Evolutionary conservation across 2,329 filamentous ascomycete genomes (phyloP).

Genomic region (Aureobasidium sp.): DNA sequence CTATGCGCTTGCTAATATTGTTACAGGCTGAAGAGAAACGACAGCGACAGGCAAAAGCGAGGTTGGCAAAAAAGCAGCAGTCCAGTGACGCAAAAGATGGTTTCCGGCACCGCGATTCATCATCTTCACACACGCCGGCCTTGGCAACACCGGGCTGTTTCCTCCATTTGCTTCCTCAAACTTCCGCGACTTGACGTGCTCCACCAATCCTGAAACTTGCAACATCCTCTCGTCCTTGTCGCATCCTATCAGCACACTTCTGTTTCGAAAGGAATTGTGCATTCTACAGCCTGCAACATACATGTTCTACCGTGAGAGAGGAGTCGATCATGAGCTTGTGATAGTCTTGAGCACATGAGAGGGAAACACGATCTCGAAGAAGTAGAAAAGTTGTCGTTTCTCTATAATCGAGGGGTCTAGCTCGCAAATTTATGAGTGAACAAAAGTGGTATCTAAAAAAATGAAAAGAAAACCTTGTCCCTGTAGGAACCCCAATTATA

Average conservation of each 20-base stretch:
- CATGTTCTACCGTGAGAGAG: no score
- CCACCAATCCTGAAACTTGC: neutral
- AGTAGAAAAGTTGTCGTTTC: neutral
- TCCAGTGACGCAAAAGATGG: neutral
- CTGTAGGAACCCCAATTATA: neutral
- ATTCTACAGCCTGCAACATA: no score
- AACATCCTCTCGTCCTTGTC: neutral
- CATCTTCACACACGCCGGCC: neutral
- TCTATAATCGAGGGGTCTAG: neutral
- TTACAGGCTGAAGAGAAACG: conserved; percentile 1
- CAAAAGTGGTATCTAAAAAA: neutral
- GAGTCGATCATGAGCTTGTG: no score
- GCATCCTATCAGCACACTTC: neutral
- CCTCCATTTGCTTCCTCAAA: neutral
- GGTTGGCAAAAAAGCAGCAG: neutral
- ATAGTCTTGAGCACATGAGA: no score
- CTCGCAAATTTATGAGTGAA: neutral
- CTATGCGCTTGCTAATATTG: neutral
- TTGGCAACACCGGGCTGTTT: neutral
- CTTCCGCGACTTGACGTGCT: neutral
- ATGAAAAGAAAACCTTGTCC: neutral
- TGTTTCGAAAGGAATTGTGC: no score
- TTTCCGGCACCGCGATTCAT: neutral
- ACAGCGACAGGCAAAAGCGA: neutral
- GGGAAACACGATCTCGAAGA: no score